Evolutionary conservation across 2,329 filamentous ascomycete genomes (phyloP), one percentile per base, ranked within the genome.

Genomic region (Fusarium sp.): DNA sequence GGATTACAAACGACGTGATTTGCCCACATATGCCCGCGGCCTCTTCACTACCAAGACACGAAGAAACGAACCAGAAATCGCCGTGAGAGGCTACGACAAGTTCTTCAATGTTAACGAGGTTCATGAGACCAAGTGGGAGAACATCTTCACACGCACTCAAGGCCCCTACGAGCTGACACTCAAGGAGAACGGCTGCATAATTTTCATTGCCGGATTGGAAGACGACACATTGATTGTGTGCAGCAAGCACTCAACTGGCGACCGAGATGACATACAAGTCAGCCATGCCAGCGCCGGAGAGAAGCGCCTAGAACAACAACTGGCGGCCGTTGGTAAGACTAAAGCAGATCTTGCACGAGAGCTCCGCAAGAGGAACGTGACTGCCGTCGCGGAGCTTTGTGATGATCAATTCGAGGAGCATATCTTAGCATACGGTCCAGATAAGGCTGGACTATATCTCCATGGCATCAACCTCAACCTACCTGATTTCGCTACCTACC

Each of bases 141-240:
- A 92, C 78, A 94, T 99, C 67, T 86, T 92, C 78, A 82, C 83
- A 33, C 87, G 92, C 62, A 98, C 96, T 2, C 85, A 89, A 72
- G 94, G 94, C 0, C 96, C 96, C 0, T 99, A 98, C 77, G 96
- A 99, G 83, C 85, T 99, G 62, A 98, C 94, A 64, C 90, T 98
- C 58, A 99, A 99, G 84, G 96, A 99, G 83, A 99, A 99, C 78
- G 96, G 96, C n/a, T 99, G 96, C 82, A 99, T 99, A 82, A 98
- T 99, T 75, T 99, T 99, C 84, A 91, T 99, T 48, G 92, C 94
- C 21, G 96, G 95, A 19, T 86, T 99, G 27, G 93, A 97, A 77
- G 95, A 98, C 77, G 95, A 90, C 39, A 94, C 93, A 4, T 85
- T 99, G 15, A 86, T 99, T 12, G 95, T 99, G n/a, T 98, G 95